Base-by-base conservation (phyloP, 2,329 filamentous ascomycete genomes). In the Colletotrichum salicis region DNA sequence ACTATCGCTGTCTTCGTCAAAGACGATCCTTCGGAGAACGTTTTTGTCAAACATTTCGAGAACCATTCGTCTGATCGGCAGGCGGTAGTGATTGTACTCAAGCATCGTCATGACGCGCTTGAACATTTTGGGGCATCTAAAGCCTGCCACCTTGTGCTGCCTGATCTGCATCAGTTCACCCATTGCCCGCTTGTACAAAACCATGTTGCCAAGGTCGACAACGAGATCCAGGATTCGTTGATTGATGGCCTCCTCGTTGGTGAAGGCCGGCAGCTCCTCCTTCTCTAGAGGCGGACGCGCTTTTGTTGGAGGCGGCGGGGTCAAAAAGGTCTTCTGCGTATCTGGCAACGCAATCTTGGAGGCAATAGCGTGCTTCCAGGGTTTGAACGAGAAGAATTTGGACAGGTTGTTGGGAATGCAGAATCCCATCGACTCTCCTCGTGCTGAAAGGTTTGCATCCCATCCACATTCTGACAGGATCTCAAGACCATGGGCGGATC, bases 31-130 rank as follows among this genome's bases (percentile, higher is more conserved):
- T 74, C 95, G 88, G 82, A 98, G 87, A 55, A 98, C 94, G 71
- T 90, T 92, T 82, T 96, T 96, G 78, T 98, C 96, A 77, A 99
- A 99, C 27, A 99, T 84, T 79, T 98, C 96, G 71, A 98, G 91
- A 45, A 97, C 93, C 82, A 97, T 95, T 57, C 96, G 92, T 73
- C 96, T 92, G 33, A 97, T 93, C 1, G 92, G 92, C 2, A 99
- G 87, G 27, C 95, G 90, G 82, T 96, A 98, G 79, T 97, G 94
- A 77, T 97, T 96, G 75, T 90, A 91, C 81, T 98, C 95, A 71
- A 99, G 87, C 60, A 98, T 87, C 10, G 90, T 89, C 85, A 99
- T 91, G 58, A 96, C 91, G 78, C 95, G 94, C 75, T 92, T 91
- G 84, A 98, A 98, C 54, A 99, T 88, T 5, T 87, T 86, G 5